Conservation (phyloP, 495 filamentous ascomycete species). For the Penicillium silybi region DNA sequence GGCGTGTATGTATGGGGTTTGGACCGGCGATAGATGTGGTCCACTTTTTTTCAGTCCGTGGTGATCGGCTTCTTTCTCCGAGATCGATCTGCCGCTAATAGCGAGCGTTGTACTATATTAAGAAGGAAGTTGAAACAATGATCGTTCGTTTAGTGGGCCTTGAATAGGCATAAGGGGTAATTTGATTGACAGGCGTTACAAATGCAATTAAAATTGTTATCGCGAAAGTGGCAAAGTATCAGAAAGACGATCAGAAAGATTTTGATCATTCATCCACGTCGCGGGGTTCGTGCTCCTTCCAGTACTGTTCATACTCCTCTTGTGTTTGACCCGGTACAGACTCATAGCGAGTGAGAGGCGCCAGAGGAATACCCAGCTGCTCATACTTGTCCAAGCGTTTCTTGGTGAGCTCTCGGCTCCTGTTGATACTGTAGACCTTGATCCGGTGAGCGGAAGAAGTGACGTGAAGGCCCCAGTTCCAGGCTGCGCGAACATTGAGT, state of each 20-base stretch:
- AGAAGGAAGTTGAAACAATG: no score
- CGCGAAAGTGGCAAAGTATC: background rate
- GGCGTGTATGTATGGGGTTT: no score
- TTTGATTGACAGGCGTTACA: background rate
- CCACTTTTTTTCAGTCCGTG: no score
- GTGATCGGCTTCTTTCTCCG: no score
- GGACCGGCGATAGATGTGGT: no score
- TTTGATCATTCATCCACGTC: conserved; percentile 41
- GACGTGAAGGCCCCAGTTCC: conserved; percentile 64
- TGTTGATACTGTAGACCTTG: conserved; percentile 61
- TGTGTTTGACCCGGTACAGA: conserved; percentile 40
- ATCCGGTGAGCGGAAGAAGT: conserved; percentile 62
- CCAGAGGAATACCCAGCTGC: conserved; percentile 40
- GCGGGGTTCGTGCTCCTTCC: conserved; percentile 42
- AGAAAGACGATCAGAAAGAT: background rate
- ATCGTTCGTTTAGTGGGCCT: no score
- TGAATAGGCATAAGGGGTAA: background rate
- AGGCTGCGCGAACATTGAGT: conserved; percentile 34
- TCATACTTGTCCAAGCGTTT: conserved; percentile 48
- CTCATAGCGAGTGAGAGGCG: conserved; percentile 50
- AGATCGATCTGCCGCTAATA: no score
- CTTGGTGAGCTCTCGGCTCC: conserved; percentile 42
- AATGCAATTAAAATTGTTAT: background rate
- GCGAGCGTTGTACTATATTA: no score
- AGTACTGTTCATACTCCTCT: conserved; percentile 46